A percentile compares a stretch with the other conserved stretches of the same genome.
phyloP scores from a whole-genome alignment of 2,329 filamentous ascomycete species.

The Epichloe gansuensis region DNA sequence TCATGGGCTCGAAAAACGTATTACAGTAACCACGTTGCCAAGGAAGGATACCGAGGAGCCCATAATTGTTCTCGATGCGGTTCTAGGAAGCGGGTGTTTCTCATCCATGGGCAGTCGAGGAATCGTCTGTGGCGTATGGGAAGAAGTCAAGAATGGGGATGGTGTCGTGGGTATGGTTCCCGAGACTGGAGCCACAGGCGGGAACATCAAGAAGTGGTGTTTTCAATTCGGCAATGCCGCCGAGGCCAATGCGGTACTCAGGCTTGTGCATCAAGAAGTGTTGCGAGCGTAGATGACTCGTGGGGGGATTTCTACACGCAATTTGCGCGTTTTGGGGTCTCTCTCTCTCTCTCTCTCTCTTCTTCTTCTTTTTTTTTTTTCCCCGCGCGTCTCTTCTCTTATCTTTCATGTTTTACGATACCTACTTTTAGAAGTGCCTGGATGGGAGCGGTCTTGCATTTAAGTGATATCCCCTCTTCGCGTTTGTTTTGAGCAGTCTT shows the following conservation, averaged over 20 bases:
- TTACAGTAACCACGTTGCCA: slow-evolving; percentile 63
- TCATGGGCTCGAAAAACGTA: slow-evolving; percentile 67
- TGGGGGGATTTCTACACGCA: not conserved
- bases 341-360: not conserved
- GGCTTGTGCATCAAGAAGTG: slow-evolving; percentile 45
- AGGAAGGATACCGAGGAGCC: slow-evolving; percentile 44
- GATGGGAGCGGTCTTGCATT: not conserved
- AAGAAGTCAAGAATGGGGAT: slow-evolving; percentile 54
- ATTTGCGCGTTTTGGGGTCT: not conserved
- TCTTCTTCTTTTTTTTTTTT: not conserved
- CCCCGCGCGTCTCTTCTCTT: not conserved
- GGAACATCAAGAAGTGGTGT: slow-evolving; percentile 50
- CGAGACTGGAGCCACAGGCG: slow-evolving; percentile 36
- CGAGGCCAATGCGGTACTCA: slow-evolving; percentile 43
- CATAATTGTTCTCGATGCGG: slow-evolving; percentile 65
- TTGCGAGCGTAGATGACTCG: slow-evolving; percentile 19
- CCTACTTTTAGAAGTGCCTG: not conserved
- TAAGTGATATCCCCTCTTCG: slow-evolving; percentile 1
- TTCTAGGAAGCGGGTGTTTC: slow-evolving; percentile 73
- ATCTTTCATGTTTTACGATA: not conserved
- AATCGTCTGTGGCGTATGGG: slow-evolving; percentile 81
- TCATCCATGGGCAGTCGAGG: slow-evolving; percentile 72
- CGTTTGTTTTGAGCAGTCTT: too few species aligned
- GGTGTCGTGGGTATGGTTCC: slow-evolving; percentile 41
- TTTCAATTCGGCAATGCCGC: slow-evolving; percentile 43